Evolutionary conservation across 352 stramenopile species (phyloP).

Genomic region (Globisporangium recalcitrans): DNA sequence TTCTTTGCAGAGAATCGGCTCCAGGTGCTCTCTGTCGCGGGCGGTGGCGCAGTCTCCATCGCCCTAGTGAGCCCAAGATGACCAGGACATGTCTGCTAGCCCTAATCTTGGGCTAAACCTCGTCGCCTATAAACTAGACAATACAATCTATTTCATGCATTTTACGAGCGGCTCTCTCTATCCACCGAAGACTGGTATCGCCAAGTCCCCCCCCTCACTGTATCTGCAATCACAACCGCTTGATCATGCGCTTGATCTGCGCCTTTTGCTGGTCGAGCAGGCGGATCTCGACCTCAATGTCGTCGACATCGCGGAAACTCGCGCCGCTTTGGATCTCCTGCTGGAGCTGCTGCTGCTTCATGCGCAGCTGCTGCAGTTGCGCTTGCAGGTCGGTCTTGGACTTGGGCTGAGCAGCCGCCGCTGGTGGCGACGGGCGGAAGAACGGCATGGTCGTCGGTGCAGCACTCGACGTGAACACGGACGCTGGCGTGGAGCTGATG

Average conservation of each 20-base stretch:
- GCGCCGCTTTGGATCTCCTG: constrained; percentile 18
- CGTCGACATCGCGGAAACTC: constrained; percentile 20
- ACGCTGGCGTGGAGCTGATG: constrained; percentile 9
- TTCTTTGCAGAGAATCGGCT: constrained; percentile 38
- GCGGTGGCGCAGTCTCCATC: constrained; percentile 65
- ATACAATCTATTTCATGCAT: neutral
- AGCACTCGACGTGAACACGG: constrained; percentile 19
- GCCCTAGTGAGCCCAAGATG: constrained; percentile 20
- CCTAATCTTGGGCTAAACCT: neutral
- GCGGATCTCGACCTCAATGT: constrained; percentile 43
- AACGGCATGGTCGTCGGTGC: constrained; percentile 29
- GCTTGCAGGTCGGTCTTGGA: constrained; percentile 39
- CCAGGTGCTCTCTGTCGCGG: constrained; percentile 29
- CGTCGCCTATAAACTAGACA: neutral
- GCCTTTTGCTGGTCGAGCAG: constrained; percentile 55
- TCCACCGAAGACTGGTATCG: too few relatives aligned
- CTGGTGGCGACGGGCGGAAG: constrained; percentile 17
- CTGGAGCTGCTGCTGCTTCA: constrained; percentile 28
- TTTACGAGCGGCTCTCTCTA: too few relatives aligned
- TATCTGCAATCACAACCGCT: constrained; percentile 25
- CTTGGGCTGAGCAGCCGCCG: constrained; percentile 14
- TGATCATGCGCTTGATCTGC: constrained; percentile 45
- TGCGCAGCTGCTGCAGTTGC: constrained; percentile 32
- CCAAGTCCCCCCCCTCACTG: too few relatives aligned
- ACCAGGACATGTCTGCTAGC: neutral